Conservation (phyloP, 2,329 filamentous ascomycete genomes). For the Fusarium marasasianum region DNA sequence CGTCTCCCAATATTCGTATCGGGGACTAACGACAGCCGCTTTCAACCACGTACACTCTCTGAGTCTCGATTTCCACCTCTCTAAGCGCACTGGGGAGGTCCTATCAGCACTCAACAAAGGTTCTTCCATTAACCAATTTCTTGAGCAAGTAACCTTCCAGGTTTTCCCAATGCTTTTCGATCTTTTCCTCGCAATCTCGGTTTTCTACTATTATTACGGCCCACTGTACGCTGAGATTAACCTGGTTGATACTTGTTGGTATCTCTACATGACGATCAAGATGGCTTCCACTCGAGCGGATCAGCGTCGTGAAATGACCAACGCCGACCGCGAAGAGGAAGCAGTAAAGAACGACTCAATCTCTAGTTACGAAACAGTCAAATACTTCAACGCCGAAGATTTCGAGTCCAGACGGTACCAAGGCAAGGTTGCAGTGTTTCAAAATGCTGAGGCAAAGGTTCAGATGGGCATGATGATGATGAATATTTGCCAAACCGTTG, state of each 20-base stretch:
- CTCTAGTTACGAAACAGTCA: conserved; percentile 96
- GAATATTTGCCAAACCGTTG: conserved; percentile 82
- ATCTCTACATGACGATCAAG: conserved; percentile 94
- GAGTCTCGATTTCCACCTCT: conserved; percentile 94
- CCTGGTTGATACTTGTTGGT: conserved; percentile 90
- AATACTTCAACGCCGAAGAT: conserved; percentile 86
- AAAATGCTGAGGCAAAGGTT: conserved; percentile 79
- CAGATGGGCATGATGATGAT: conserved; percentile 80
- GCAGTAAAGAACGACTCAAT: conserved; percentile 99
- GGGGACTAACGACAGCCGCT: conserved; percentile 90
- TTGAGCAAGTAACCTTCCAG: conserved; percentile 96
- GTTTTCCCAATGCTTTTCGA: conserved; percentile 96
- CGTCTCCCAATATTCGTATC: conserved; percentile 95
- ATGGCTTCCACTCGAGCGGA: conserved; percentile 94
- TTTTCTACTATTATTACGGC: conserved; percentile 70
- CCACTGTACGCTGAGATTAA: conserved; percentile 91
- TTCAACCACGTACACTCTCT: conserved; percentile 98
- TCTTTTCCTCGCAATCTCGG: conserved; percentile 80
- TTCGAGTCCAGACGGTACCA: conserved; percentile 82
- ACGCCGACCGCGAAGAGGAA: conserved; percentile 92
- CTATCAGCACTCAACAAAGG: conserved; percentile 96
- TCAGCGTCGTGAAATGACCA: conserved; percentile 92
- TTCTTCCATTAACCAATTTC: conserved; percentile 92
- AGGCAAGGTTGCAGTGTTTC: conserved; percentile 74
- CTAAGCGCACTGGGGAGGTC: conserved; percentile 96